Evolutionary conservation across 345 rosid species (phyloP).

Genomic region (Pseudoturritis turrita): DNA sequence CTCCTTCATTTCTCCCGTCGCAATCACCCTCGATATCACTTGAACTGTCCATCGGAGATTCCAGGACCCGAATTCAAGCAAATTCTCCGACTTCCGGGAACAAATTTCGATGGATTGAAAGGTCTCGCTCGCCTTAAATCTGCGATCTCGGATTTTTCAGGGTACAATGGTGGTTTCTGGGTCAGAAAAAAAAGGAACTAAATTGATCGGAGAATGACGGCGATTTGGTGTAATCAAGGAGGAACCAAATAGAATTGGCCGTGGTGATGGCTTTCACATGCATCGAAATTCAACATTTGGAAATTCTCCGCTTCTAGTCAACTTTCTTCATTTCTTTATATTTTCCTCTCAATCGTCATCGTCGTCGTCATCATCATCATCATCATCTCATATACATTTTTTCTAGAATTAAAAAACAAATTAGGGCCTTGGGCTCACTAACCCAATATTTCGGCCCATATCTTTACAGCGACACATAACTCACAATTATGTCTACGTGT

Average conservation of each 20-base stretch:
- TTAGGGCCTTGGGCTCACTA: background rate
- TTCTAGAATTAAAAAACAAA: background rate
- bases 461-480: background rate
- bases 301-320: conserved; percentile 26
- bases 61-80: background rate
- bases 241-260: conserved; percentile 9
- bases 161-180: background rate
- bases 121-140: background rate
- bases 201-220: conserved; percentile 9
- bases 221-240: background rate
- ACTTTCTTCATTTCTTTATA: conserved; percentile 11
- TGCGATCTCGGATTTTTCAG: background rate
- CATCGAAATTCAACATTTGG: conserved; percentile 19
- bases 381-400: background rate
- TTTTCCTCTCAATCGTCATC: background rate
- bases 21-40: conserved; percentile 32
- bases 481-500: background rate
- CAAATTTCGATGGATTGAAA: background rate
- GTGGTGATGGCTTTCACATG: conserved; percentile 6
- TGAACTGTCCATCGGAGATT: conserved; percentile 31
- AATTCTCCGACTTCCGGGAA: background rate
- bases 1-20: conserved; percentile 25
- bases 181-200: background rate
- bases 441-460: conserved; percentile 10
- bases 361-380: background rate